Evolutionary conservation across 345 rosid species (phyloP).

Genomic region (Capsella bursapastoris): DNA sequence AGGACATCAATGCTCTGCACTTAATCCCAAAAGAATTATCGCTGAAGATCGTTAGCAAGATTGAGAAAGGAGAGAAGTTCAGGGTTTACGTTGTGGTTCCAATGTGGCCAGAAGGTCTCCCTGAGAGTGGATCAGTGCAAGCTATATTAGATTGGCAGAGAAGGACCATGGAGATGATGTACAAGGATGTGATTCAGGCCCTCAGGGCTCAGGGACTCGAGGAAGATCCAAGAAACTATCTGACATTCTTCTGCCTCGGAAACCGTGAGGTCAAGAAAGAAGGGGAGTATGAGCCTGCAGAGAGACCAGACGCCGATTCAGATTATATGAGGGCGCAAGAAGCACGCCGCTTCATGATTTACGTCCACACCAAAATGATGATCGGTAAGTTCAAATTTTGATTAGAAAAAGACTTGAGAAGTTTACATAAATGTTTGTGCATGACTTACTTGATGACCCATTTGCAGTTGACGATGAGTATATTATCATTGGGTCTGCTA

Average conservation of each 20-base stretch:
- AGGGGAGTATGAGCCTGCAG: slow-evolving; percentile 92
- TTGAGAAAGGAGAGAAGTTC: slow-evolving; percentile 87
- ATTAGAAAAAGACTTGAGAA: too few relatives aligned
- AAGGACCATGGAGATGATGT: slow-evolving; percentile 99
- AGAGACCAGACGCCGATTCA: slow-evolving; percentile 67
- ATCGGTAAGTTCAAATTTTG: slow-evolving; percentile 60
- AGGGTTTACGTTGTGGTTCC: slow-evolving; percentile 89
- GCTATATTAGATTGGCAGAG: slow-evolving; percentile 98
- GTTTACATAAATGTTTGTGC: not conserved
- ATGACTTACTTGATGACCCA: not conserved
- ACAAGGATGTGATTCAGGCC: slow-evolving; percentile 74
- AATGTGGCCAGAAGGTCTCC: slow-evolving; percentile 99
- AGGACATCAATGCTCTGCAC: slow-evolving; percentile 86
- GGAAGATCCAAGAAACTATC: slow-evolving; percentile 89
- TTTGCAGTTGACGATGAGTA: slow-evolving; percentile 97
- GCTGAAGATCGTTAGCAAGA: slow-evolving; percentile 91
- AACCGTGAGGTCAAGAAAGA: slow-evolving; percentile 89
- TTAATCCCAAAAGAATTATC: slow-evolving; percentile 95
- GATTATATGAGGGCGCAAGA: slow-evolving; percentile 72
- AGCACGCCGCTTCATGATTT: slow-evolving; percentile 86
- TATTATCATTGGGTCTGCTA: slow-evolving; percentile 93
- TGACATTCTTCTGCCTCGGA: slow-evolving; percentile 96
- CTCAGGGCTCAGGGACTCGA: slow-evolving; percentile 68
- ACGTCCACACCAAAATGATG: slow-evolving; percentile 99
- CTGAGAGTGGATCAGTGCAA: slow-evolving; percentile 94